Conservation (phyloP, 2,329 filamentous ascomycete species). For the Calonectria pseudoturangicola region DNA sequence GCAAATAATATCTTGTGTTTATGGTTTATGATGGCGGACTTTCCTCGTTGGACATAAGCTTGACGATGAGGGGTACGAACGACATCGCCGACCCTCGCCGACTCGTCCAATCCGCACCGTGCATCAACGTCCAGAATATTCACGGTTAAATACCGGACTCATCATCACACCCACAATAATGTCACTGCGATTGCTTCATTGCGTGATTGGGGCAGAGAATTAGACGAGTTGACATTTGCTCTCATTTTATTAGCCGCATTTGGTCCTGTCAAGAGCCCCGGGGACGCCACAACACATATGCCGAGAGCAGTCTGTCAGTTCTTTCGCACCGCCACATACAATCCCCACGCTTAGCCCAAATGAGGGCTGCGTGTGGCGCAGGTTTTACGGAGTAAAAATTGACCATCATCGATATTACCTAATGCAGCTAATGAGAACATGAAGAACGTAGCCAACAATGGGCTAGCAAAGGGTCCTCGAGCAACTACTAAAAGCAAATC, state of each 20-base stretch:
- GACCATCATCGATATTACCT: no score
- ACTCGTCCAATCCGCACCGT: background rate
- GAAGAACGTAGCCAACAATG: no score
- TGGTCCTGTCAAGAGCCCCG: background rate
- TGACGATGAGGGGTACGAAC: background rate
- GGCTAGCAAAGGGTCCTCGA: background rate
- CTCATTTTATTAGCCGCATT: no score
- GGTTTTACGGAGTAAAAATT: no score
- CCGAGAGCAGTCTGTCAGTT: background rate
- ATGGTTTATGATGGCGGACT: background rate
- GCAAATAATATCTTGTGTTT: background rate
- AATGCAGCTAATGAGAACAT: no score
- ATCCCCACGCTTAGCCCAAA: background rate
- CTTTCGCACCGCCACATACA: background rate
- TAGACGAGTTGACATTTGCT: no score
- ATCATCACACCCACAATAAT: background rate
- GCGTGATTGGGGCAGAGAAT: no score
- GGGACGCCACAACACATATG: background rate
- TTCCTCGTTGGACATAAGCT: background rate
- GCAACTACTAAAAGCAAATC: background rate
- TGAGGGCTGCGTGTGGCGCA: no score
- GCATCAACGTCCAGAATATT: background rate
- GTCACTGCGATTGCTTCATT: no score
- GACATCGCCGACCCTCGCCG: background rate
- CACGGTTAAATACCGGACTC: background rate